Base-by-base conservation (phyloP, 2,329 filamentous ascomycete species). In the Monosporascus sp. region DNA sequence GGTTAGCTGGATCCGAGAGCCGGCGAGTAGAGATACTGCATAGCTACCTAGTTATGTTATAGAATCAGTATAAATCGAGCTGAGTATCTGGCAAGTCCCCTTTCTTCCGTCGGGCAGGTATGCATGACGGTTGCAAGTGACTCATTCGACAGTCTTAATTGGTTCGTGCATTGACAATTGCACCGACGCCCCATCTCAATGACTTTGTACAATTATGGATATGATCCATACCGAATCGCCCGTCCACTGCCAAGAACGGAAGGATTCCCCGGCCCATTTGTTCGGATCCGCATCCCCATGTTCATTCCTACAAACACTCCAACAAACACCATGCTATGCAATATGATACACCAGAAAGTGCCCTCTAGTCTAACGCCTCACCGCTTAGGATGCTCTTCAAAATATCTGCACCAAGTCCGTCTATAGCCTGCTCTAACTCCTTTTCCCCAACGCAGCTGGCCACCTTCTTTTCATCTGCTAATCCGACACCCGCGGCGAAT, bases 371-470 rank as follows among this genome's bases (percentile, higher is more conserved):
- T 70, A 85, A 70, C 41, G 78, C 79, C 60, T 84, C 81, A 41
- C 81, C 84, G 61, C 76, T 81, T 64, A 87, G 62, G 60, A 87
- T 86, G 65, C 78, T 83, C 63, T 71, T 78, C 63, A 87, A 65
- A 59, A 87, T 87, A 41, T 81, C 81, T 5, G 76, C 77, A 1
- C 82, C 84, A 4, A 82, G 68, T 4, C 81, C 81, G 22, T 86
- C 82, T 41, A 91, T 81, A 51, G 88, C 85, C 52, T 80, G 79
- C 60, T 86, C 82, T 59, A 96, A 79, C 72, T 96, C 91, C 64
- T 83, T 87, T 65, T 90, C 86, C n/a, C 85, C 85, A 20, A 92
- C 87, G 65, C 84, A 89, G 70, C 89, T 91, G 3, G 87, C 86
- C 48, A 96, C 80, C 51, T 86, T 81, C 69, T 85, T 87, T 69